These are phyloP conservation scores for Zalaria sp. DNA, from an alignment of 2,329 filamentous ascomycete species.

Conservation along the genomic window DNA sequence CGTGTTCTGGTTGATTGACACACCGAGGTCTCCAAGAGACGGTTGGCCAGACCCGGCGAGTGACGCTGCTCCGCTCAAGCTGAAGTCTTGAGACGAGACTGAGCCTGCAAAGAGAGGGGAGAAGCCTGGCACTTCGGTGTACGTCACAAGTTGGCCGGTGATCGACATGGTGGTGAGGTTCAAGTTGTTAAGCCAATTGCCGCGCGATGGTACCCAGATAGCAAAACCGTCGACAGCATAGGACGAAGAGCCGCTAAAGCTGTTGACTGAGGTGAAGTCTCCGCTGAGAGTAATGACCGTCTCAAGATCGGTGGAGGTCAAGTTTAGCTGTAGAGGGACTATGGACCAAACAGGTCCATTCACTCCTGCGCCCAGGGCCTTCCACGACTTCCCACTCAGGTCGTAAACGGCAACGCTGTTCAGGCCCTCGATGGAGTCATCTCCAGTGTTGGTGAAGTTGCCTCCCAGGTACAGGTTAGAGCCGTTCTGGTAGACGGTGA, in stretches of 20 bases:
- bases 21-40: slow-evolving; percentile 34
- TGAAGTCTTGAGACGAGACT: slow-evolving; percentile 59
- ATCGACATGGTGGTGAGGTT: slow-evolving; percentile 47
- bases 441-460: slow-evolving; percentile 61
- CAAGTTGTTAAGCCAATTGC: slow-evolving; percentile 80
- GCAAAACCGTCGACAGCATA: slow-evolving; percentile 62
- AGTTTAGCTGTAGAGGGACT: slow-evolving; percentile 65
- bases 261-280: slow-evolving; percentile 58
- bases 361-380: slow-evolving; percentile 69
- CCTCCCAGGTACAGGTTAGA: slow-evolving; percentile 68
- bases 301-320: slow-evolving; percentile 54
- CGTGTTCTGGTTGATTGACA: slow-evolving; percentile 33
- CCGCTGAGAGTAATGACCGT: slow-evolving; percentile 69
- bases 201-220: slow-evolving; percentile 75
- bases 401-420: slow-evolving; percentile 68
- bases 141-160: slow-evolving; percentile 57
- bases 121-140: slow-evolving; percentile 46
- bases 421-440: slow-evolving; percentile 48
- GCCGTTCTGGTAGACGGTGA: slow-evolving; percentile 52
- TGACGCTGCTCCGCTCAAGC: slow-evolving; percentile 57
- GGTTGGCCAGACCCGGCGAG: slow-evolving; percentile 34
- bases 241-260: slow-evolving; percentile 48
- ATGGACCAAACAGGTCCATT: slow-evolving; percentile 64
- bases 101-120: slow-evolving; percentile 70
- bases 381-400: slow-evolving; percentile 54